Conservation (phyloP, 768 basidiomycete genomes). For the Auriscalpium microsporum region DNA sequence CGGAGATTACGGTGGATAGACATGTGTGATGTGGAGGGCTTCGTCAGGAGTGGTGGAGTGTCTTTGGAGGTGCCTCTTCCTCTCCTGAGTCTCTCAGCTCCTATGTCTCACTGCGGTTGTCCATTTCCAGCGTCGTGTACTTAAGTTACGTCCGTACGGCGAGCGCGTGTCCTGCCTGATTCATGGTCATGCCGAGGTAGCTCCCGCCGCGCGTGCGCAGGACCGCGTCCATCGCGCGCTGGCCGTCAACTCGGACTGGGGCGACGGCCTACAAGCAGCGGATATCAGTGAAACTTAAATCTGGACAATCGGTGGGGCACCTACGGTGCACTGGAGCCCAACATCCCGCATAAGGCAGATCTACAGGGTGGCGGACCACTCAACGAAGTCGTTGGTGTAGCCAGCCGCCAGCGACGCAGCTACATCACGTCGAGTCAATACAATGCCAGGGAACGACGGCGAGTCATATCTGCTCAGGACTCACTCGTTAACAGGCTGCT, state of each 20-base stretch:
- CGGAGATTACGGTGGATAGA: no score
- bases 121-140: no score
- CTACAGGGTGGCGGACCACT: slow-evolving; percentile 65
- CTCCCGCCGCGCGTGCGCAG: slow-evolving; percentile 46
- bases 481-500: no score
- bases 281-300: background rate
- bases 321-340: slow-evolving; percentile 66
- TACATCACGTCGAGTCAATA: no score
- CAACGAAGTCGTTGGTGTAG: slow-evolving; percentile 75
- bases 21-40: no score
- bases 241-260: slow-evolving; percentile 39
- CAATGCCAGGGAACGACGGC: no score
- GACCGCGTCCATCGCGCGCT: slow-evolving; percentile 53
- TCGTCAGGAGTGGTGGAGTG: no score
- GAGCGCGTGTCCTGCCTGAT: slow-evolving; percentile 60
- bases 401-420: slow-evolving; percentile 45
- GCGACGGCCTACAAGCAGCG: slow-evolving; percentile 46
- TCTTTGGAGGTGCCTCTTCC: no score
- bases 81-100: no score
- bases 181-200: slow-evolving; percentile 55
- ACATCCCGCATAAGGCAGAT: slow-evolving; percentile 60
- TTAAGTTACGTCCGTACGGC: slow-evolving; percentile 62
- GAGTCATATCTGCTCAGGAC: no score
- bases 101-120: no score
- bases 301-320: slow-evolving; percentile 16